Base-by-base conservation (phyloP, 371 early-diverging fungal species). In the Funneliformis caledonium region DNA sequence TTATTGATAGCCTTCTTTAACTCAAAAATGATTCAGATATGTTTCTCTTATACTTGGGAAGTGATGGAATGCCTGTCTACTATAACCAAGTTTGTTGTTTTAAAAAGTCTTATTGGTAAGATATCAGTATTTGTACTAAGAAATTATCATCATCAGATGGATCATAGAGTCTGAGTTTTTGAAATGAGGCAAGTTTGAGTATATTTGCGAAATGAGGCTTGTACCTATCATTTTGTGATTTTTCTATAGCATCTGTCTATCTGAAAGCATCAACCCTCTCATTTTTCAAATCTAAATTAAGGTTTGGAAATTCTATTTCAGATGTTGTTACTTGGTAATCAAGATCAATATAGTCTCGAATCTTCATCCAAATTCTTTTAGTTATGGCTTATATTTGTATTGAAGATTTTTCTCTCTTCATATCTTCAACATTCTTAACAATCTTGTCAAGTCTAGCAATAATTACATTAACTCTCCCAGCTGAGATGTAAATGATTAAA, bases 111-210 rank as follows among this genome's bases (percentile, higher is more conserved):
- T 3, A 72, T 72, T 72, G 45, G 72, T 72, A 72, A 19, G 47
- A 72, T 47, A 72, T 72, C 72, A 72, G 12, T 47, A n/a, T 19
- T n/a, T 72, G 72, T 72, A 37, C 16, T 72, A 47, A 72, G 72
- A 70, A 45, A 16, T 2, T 42, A 45, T 31, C 42, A 42, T 70
- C 47, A 45, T 22, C 42, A 4, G 72, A 42, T 72, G 72, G 10
- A 72, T 72, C 72, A 72, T 45, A 72, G 2, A 43, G 72, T 43
- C 72, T 43, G n/a, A 72, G 72, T 47, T 1, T 10, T 19, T 16
- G 72, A 72, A 72, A 72, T 47, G n/a, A 16, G n/a, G 0, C 5
- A 16, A 72, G 12, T 70, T 45, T 12, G 72, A 72, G 45, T 72
- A 72, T 42, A 22, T 31, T 43, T 11, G 0, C 42, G 45, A 72